Base-by-base conservation (phyloP, 2,329 filamentous ascomycete genomes). In the Xylariaceae sp. region DNA sequence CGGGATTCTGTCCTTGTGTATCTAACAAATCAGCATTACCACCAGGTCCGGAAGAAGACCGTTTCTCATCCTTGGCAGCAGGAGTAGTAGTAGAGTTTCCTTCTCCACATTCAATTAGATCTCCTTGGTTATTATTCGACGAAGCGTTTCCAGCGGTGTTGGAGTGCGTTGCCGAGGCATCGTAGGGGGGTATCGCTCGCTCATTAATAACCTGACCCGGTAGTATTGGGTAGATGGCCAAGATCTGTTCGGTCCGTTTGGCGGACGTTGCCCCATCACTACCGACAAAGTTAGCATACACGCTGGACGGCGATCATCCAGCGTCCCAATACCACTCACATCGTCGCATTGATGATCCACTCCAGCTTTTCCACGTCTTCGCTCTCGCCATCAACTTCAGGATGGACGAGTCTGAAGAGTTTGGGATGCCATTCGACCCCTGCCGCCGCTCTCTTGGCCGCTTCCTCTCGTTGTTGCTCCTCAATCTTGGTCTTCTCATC, bases 401-500 rank as follows among this genome's bases (percentile, higher is more conserved):
- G 84, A 44, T 81, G 80, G 8, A 95, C 87, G 47, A 75, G 74
- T 57, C 91, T 82, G 77, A 99, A 99, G 9, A 97, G 79, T 60
- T 85, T 84, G 0, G 94, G 92, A 35, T 85, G 83, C 94, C 94
- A 99, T 60, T 95, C 89, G 6, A 91, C 76, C 9, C 87, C 87
- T 8, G 91, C 85, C 47, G 91, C 86, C 34, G 81, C 81, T 64
- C 94, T 81, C 66, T 83, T 83, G 19, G 91, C 87, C 1, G 94
- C 91, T 67, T 96, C 92, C 60, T 91, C 86, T 66, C 94, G 82
- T 72, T 99, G 94, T 67, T 82, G 85, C 65, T 97, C 92, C 70
- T 99, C 94, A 56, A 99, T 89, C 69, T 87, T 88, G n/a, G 89
- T 91, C 76, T 99, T 99, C 68, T 96, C 92, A 60, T 94, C 88